Conservation (phyloP, 306 rosid genomes). For the Cicer yamashitae region DNA sequence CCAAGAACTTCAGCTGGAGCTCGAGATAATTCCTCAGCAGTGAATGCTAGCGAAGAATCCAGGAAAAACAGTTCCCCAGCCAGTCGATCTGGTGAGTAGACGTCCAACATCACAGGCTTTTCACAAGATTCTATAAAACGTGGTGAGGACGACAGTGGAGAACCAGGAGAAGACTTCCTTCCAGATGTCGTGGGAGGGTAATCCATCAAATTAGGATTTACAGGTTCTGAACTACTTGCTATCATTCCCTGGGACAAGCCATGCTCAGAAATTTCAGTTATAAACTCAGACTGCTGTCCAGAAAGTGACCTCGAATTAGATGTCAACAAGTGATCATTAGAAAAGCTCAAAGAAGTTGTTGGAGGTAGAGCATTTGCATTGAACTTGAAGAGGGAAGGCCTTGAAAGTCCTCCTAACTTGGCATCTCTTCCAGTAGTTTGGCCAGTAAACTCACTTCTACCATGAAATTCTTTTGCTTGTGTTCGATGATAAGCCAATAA, state of each 20-base stretch:
- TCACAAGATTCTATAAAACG: slow-evolving; percentile 74
- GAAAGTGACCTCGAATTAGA: slow-evolving; percentile 80
- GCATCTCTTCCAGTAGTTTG: slow-evolving; percentile 70
- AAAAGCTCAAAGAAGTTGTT: slow-evolving; percentile 76
- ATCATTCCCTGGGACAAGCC: slow-evolving; percentile 57
- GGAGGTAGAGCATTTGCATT: slow-evolving; percentile 67
- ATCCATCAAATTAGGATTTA: slow-evolving; percentile 69
- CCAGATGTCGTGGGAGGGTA: slow-evolving; percentile 73
- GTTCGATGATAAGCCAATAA: slow-evolving; percentile 86
- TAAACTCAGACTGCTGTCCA: slow-evolving; percentile 69
- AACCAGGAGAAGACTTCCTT: slow-evolving; percentile 80
- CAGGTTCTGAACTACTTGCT: slow-evolving; percentile 67
- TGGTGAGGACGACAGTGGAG: slow-evolving; percentile 86
- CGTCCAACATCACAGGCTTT: slow-evolving; percentile 86
- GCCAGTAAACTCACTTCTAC: slow-evolving; percentile 70
- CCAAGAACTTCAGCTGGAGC: slow-evolving; percentile 99
- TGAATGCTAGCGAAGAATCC: slow-evolving; percentile 80
- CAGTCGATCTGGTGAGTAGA: slow-evolving; percentile 92
- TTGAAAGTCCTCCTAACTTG: slow-evolving; percentile 65
- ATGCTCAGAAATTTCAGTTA: slow-evolving; percentile 72
- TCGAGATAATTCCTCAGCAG: slow-evolving; percentile 95
- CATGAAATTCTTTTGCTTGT: slow-evolving; percentile 74
- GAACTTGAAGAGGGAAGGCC: slow-evolving; percentile 87
- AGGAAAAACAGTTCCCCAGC: slow-evolving; percentile 92
- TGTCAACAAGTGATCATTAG: slow-evolving; percentile 84